Base-by-base conservation (phyloP, 2,329 filamentous ascomycete genomes). In the Hymenoscyphus scutula region DNA sequence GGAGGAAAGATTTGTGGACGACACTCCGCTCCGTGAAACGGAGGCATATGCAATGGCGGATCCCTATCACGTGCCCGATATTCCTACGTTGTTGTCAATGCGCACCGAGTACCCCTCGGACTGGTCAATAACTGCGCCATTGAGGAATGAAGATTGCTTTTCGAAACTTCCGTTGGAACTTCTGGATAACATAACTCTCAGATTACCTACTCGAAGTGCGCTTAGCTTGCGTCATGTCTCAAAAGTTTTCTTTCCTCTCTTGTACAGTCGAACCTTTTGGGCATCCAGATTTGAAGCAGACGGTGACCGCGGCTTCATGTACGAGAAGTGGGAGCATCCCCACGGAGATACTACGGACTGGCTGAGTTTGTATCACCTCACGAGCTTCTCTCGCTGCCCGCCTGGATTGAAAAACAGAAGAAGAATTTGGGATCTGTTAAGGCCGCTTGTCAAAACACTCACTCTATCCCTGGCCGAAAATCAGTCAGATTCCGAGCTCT, bases 341-440 rank as follows among this genome's bases (percentile, higher is more conserved):
- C n/a, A n/a, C 5, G n/a, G 19, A 23, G 41, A 48, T 8, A 7
- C 10, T 30, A 56, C 17, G 13, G 53, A 56, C 29, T 56, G 53
- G 53, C 5, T 56, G 30, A 56, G 54, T n/a, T 17, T 56, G 29
- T 56, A 56, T 56, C 54, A 30, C 30, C 54, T 56, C 23, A 56
- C 54, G 10, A 25, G 30, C 37, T 13, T 19, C 23, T 13, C 54
- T 37, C 30, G 23, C 23, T 32, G n/a, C 53, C 17, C 30, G 34
- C 34, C 53, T 19, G 30, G 54, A 32, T 17, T 56, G 23, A 19
- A 56, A 17, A 56, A 56, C 23, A n/a, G 54, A 56, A 56, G 5
- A 37, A 56, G 54, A 17, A 8, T 37, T 15, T 56, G 54, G 54
- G 29, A 32, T 29, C 34, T 56, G 30, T 6, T 56, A 19, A 15